Percentiles rank a stretch among this genome's conserved stretches.
phyloP scores from a whole-genome alignment of 768 basidiomycete genomes.

The Termitomyces sp. region DNA sequence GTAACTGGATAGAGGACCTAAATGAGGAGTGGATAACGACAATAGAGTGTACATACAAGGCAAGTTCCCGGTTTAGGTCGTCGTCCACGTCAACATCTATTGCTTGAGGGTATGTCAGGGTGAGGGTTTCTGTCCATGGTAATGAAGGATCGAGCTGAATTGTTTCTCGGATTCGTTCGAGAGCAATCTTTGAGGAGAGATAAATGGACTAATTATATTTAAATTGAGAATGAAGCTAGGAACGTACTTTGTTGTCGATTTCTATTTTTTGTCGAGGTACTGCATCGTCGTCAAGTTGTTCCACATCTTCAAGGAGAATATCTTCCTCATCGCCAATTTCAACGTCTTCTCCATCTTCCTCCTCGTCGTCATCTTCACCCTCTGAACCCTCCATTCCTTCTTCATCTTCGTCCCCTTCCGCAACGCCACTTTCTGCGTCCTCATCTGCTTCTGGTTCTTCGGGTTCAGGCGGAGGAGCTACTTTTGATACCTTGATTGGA shows the following conservation, averaged over 20 bases:
- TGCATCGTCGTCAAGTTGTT: slow-evolving; percentile 72
- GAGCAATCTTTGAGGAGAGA: slow-evolving; percentile 46
- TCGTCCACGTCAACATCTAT: slow-evolving; percentile 77
- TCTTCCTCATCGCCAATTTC: slow-evolving; percentile 42
- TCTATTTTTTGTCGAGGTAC: slow-evolving; percentile 80
- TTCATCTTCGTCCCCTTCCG: slow-evolving; percentile 4
- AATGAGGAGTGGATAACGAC: not conserved
- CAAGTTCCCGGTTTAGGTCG: slow-evolving; percentile 91
- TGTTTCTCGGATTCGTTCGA: slow-evolving; percentile 74
- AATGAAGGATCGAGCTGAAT: slow-evolving; percentile 70
- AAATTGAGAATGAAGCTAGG: not conserved
- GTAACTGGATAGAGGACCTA: slow-evolving; percentile 51
- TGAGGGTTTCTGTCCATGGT: slow-evolving; percentile 82
- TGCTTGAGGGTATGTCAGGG: slow-evolving; percentile 62
- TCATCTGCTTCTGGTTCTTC: slow-evolving; percentile 6
- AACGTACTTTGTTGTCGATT: slow-evolving; percentile 71
- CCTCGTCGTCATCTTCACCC: slow-evolving; percentile 32
- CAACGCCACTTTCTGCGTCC: not conserved
- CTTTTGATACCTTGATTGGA: slow-evolving; percentile 1
- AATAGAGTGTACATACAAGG: slow-evolving; percentile 61
- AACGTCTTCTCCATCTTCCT: slow-evolving; percentile 57
- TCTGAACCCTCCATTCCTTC: slow-evolving; percentile 30
- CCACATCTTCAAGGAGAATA: slow-evolving; percentile 64
- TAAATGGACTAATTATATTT: not conserved
- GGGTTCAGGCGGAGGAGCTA: not conserved